phyloP scores from a whole-genome alignment of 352 stramenopile species.

The Nothophytophthora sp. region DNA sequence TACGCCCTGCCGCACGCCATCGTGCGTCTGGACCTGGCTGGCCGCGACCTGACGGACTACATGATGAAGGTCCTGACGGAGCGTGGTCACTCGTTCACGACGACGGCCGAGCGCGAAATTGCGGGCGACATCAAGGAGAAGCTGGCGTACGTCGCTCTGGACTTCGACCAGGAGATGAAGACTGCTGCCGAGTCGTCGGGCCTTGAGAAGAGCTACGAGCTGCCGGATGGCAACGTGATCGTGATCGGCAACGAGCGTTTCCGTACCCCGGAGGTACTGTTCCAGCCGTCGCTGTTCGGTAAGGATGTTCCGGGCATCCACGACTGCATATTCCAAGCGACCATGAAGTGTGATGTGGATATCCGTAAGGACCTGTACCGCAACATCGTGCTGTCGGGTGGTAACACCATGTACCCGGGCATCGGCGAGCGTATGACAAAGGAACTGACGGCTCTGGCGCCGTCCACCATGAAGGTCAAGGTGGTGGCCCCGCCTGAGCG shows the following conservation, averaged over 20 bases:
- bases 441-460: too few species aligned
- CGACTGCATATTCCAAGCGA: constrained; percentile 98
- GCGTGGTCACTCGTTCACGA: constrained; percentile 92
- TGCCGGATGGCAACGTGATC: constrained; percentile 98
- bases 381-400: constrained; percentile 96
- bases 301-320: constrained; percentile 95
- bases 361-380: constrained; percentile 97
- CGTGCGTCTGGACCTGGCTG: constrained; percentile 90
- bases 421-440: too few species aligned
- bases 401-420: constrained; percentile 97
- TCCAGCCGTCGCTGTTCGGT: constrained; percentile 97
- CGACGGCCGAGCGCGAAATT: constrained; percentile 93
- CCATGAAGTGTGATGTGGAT: constrained; percentile 96
- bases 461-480: too few species aligned
- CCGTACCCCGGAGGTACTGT: constrained; percentile 95
- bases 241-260: constrained; percentile 95
- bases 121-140: constrained; percentile 95
- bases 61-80: constrained; percentile 94
- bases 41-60: constrained; percentile 94
- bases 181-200: constrained; percentile 92
- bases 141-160: constrained; percentile 93
- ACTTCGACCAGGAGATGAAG: constrained; percentile 85
- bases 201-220: constrained; percentile 90
- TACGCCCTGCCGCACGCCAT: constrained; percentile 92
- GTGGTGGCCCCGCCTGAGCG: too few species aligned